These are phyloP conservation scores for Peniophora sp. DNA, from an alignment of 1,284 basidiomycete genomes.

Conservation along the genomic window DNA sequence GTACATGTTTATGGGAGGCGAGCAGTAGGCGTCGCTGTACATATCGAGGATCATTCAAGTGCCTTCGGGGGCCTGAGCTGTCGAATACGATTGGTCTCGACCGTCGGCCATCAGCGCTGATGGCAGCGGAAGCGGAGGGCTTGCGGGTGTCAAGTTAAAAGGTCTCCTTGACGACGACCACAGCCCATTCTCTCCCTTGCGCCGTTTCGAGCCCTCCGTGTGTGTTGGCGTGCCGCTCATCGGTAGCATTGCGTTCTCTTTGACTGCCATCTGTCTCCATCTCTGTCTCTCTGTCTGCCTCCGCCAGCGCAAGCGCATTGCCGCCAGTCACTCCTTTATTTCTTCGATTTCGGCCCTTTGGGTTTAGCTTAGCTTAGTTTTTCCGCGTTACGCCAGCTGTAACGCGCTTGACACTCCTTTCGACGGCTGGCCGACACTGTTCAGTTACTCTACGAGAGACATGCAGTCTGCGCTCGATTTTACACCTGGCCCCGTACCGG, in stretches of 20 bases:
- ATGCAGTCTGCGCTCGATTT: constrained; percentile 50
- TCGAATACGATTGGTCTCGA: too few relatives aligned
- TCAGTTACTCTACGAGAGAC: constrained; percentile 15
- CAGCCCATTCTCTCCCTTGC: constrained; percentile 10
- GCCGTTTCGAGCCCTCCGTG: constrained; percentile 9
- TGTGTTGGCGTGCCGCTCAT: constrained; percentile 15
- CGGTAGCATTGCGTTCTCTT: constrained; percentile 13
- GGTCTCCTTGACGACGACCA: too few relatives aligned
- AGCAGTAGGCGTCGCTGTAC: too few relatives aligned
- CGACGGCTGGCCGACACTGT: not conserved
- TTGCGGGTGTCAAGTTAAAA: too few relatives aligned
- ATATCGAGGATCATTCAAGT: too few relatives aligned
- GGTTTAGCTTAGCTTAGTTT: constrained; percentile 6
- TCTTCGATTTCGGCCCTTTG: constrained; percentile 2
- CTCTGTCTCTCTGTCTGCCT: constrained; percentile 2
- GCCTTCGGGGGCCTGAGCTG: too few relatives aligned
- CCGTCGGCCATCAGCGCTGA: too few relatives aligned
- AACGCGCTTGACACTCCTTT: constrained; percentile 22
- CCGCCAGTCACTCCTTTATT: not conserved
- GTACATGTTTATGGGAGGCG: constrained; percentile 59
- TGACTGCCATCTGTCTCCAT: constrained; percentile 17
- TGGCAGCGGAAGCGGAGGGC: too few relatives aligned
- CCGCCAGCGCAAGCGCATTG: too few relatives aligned
- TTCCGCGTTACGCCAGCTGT: constrained; percentile 8
- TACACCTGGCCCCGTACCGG: constrained; percentile 18